Evolutionary conservation across 2,329 filamentous ascomycete genomes (phyloP), one percentile per base, ranked within the genome.

Genomic region (Trichophaea hybrida): DNA sequence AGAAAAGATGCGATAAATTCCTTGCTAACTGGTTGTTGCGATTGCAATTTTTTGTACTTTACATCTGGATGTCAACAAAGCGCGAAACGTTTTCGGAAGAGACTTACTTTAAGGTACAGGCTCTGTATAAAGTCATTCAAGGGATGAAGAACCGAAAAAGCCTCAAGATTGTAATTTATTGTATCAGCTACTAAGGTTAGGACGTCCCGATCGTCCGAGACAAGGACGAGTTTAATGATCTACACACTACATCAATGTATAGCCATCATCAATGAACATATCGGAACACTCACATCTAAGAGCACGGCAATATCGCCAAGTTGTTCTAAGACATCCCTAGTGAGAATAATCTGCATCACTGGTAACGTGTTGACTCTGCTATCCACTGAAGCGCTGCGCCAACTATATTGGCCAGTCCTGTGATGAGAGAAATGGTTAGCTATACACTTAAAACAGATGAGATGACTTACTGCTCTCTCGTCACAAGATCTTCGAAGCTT

Each of bases 251-350:
- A 55, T 59, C 44, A 58, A 15, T 24, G 49, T 6, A 48, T 49
- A n/a, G 6, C 17, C 33, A 49, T 15, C 38, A 49, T 17, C 8
- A 49, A 49, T 15, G 17, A 13, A 49, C 44, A 17, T 24, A 8
- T 49, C 24, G 10, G 6, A 15, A 38, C 12, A 50, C 58, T 24
- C 31, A 60, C 76, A 65, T 88, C 84, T 1, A 84, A 85, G 35
- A 97, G 77, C 71, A 91, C 85, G 1, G 82, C 77, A 68, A 86
- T 82, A 69, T 97, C 90, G 56, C 82, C 79, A 12, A 86, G 80
- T 8, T 77, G 75, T 71, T 96, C 91, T 17, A 96, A 76, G 38
- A 88, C 75, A 12, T 78, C 75, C 57, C 88, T 79, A n/a, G 90
- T 74, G 1, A 75, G 74, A 60, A 81, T 79, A 68, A 94, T 90